Percentiles rank a stretch among this genome's conserved stretches.
Evolutionary conservation across 2,329 filamentous ascomycete genomes (phyloP).

Genomic region (Lasiodiplodia citricola): DNA sequence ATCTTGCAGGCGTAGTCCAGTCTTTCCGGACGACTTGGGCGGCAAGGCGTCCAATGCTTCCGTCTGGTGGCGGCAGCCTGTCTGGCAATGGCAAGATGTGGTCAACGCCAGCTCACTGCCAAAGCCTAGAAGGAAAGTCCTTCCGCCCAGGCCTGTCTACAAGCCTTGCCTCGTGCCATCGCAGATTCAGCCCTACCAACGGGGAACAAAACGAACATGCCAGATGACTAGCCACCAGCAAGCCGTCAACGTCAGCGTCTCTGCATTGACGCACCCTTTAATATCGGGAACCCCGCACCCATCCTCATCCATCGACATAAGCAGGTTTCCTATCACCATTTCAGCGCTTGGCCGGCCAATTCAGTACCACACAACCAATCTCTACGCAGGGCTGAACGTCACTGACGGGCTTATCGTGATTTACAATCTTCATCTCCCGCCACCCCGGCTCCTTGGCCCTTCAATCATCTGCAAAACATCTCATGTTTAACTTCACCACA

Average conservation of each 20-base stretch:
- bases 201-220: neutral
- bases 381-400: conserved; percentile 1
- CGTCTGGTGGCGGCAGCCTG: conserved; percentile 6
- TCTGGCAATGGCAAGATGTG: conserved; percentile 9
- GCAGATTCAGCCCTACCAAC: conserved; percentile 14
- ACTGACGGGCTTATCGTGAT: conserved; percentile 2
- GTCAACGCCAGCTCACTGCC: conserved; percentile 14
- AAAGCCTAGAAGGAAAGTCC: neutral
- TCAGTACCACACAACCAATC: neutral
- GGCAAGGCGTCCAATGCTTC: conserved; percentile 22
- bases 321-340: conserved; percentile 1
- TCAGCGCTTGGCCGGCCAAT: neutral
- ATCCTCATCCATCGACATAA: conserved; percentile 6
- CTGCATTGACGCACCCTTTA: conserved; percentile 24
- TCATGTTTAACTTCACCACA: conserved; percentile 1
- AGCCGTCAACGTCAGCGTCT: neutral
- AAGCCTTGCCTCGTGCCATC: conserved; percentile 19
- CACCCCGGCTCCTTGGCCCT: neutral
- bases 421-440: conserved; percentile 6
- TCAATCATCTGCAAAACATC: conserved; percentile 15
- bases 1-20: conserved; percentile 21
- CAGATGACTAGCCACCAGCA: conserved; percentile 2
- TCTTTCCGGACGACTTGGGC: conserved; percentile 9
- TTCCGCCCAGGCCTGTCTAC: neutral
- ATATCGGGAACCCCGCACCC: conserved; percentile 19